Evolutionary conservation across 2,329 filamentous ascomycete species (phyloP).

Genomic region (Tolypocladium album): DNA sequence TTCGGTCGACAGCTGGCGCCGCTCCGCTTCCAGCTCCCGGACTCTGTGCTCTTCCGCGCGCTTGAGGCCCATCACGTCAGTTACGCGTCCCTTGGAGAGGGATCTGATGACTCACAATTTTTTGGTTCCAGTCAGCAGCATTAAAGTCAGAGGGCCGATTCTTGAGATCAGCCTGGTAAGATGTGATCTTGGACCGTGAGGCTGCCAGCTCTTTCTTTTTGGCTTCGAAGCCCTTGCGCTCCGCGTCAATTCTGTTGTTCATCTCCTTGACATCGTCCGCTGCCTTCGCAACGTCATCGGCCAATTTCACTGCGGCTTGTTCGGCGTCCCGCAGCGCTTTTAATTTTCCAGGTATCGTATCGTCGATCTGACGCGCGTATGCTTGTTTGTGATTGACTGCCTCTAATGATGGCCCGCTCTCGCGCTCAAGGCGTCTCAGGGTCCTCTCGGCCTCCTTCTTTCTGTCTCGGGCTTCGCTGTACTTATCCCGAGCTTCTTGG

Average conservation of each 20-base stretch:
- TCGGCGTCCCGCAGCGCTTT: conserved; percentile 44
- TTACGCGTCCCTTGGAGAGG: background rate
- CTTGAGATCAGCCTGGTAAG: conserved; percentile 51
- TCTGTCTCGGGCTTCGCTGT: conserved; percentile 41
- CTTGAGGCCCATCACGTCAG: conserved; percentile 26
- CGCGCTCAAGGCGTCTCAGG: conserved; percentile 46
- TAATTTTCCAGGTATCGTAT: conserved; percentile 44
- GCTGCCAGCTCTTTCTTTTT: conserved; percentile 41
- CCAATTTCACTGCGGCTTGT: conserved; percentile 31
- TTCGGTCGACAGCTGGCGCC: conserved; percentile 25
- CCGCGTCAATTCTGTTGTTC: conserved; percentile 34
- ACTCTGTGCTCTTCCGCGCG: conserved; percentile 48
- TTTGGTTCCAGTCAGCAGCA: conserved; percentile 57
- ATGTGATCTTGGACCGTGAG: conserved; percentile 46
- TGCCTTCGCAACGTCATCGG: conserved; percentile 23
- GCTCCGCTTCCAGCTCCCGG: conserved; percentile 38
- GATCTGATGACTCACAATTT: conserved; percentile 45
- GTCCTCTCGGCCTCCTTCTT: conserved; percentile 45
- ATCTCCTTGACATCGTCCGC: conserved; percentile 31
- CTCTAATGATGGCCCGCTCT: conserved; percentile 54
- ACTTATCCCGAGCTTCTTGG: conserved; percentile 36
- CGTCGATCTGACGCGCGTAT: conserved; percentile 50
- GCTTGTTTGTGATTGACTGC: conserved; percentile 59
- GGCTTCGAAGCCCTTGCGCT: conserved; percentile 34
- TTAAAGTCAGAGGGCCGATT: conserved; percentile 59